Evolutionary conservation across 768 basidiomycete genomes (phyloP).

Genomic region (Fomitopsis serialis): DNA sequence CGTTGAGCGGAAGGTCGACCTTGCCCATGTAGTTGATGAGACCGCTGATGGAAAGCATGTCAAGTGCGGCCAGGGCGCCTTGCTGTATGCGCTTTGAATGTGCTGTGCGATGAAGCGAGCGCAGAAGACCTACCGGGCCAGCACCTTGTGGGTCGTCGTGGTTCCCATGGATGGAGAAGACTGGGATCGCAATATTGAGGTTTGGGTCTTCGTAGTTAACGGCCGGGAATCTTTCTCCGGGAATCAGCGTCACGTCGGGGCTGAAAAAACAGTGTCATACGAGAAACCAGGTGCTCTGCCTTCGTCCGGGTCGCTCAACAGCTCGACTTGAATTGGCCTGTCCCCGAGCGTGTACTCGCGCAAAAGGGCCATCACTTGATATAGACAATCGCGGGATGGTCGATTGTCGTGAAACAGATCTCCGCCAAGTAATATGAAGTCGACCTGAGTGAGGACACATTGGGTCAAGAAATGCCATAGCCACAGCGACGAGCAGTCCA

Average conservation of each 20-base stretch:
- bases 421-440: slow-evolving; percentile 91
- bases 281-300: slow-evolving; percentile 81
- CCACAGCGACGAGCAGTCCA: neutral
- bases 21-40: slow-evolving; percentile 98
- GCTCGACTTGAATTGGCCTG: slow-evolving; percentile 84
- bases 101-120: neutral
- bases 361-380: slow-evolving; percentile 82
- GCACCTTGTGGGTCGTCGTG: slow-evolving; percentile 99
- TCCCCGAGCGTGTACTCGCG: slow-evolving; percentile 89
- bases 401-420: slow-evolving; percentile 98
- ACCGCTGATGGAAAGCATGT: slow-evolving; percentile 90
- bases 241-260: neutral
- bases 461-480: slow-evolving; percentile 1
- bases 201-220: slow-evolving; percentile 97
- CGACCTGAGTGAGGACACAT: slow-evolving; percentile 54
- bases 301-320: slow-evolving; percentile 89
- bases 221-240: slow-evolving; percentile 73
- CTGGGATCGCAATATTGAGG: slow-evolving; percentile 91
- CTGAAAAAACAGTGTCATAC: slow-evolving; percentile 39
- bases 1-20: slow-evolving; percentile 76
- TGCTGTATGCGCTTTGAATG: slow-evolving; percentile 42
- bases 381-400: slow-evolving; percentile 85
- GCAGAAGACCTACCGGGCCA: slow-evolving; percentile 57
- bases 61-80: slow-evolving; percentile 93
- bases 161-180: slow-evolving; percentile 99